Evolutionary conservation across 768 basidiomycete species (phyloP).

Genomic region (Lepiota venenata): DNA sequence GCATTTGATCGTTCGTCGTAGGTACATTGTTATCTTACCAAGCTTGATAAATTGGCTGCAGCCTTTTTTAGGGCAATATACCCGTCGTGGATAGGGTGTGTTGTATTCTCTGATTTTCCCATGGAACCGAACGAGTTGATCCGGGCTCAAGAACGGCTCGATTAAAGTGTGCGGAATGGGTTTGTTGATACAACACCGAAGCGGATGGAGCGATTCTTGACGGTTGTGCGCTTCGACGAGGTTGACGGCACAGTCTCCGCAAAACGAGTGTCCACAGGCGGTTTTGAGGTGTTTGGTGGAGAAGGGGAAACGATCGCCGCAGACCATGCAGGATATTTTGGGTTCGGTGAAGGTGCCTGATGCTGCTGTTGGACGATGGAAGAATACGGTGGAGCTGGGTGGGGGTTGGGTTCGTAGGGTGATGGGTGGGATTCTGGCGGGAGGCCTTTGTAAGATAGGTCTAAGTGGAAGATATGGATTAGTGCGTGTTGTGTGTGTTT

Average conservation of each 20-base stretch:
- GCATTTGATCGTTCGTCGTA: too few species aligned
- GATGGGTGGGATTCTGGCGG: too few species aligned
- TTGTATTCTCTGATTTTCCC: slow-evolving; percentile 9
- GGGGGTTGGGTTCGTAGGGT: too few species aligned
- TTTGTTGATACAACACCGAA: slow-evolving; percentile 14
- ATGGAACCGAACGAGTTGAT: background rate
- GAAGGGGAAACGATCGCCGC: background rate
- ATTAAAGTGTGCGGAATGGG: slow-evolving; percentile 1
- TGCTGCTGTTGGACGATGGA: too few species aligned
- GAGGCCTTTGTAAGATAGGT: too few species aligned
- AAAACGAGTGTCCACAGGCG: slow-evolving; percentile 14
- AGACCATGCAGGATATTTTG: background rate
- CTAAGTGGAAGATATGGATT: too few species aligned
- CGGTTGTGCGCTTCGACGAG: slow-evolving; percentile 9
- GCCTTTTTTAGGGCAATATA: slow-evolving; percentile 11
- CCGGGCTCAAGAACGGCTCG: background rate
- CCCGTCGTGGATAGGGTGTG: slow-evolving; percentile 6
- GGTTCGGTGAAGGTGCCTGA: background rate
- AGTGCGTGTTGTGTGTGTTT: too few species aligned
- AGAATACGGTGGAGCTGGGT: too few species aligned
- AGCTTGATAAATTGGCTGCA: too few species aligned
- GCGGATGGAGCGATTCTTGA: slow-evolving; percentile 11
- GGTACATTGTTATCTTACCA: too few species aligned
- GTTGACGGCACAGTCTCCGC: slow-evolving; percentile 6
- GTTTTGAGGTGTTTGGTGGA: slow-evolving; percentile 3